These are phyloP conservation scores for Nannizziopsis barbatae DNA, from an alignment of 2,329 filamentous ascomycete genomes.

Conservation along the genomic window DNA sequence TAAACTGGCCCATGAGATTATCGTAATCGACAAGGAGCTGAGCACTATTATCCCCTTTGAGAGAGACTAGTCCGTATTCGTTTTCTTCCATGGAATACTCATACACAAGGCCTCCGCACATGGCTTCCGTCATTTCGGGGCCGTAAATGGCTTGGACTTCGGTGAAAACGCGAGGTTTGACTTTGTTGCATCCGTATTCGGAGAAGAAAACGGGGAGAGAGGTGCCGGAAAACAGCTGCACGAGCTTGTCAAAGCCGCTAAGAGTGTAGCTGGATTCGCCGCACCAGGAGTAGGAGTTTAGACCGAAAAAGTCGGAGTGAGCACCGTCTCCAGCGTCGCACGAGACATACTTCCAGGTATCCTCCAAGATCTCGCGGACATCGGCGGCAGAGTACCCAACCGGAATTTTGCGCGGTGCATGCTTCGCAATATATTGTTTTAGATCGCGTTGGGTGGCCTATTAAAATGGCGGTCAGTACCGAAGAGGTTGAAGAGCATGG, in stretches of 20 bases:
- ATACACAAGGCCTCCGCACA: constrained; percentile 48
- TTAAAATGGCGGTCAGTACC: constrained; percentile 24
- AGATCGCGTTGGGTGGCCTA: constrained; percentile 54
- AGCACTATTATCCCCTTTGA: constrained; percentile 44
- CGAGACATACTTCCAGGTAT: constrained; percentile 51
- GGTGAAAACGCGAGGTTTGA: constrained; percentile 46
- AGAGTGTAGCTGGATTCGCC: constrained; percentile 46
- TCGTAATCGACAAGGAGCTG: constrained; percentile 55
- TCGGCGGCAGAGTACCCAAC: constrained; percentile 60
- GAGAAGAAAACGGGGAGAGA: constrained; percentile 55
- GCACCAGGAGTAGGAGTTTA: constrained; percentile 61
- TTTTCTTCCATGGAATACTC: constrained; percentile 41
- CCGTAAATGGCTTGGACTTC: constrained; percentile 53
- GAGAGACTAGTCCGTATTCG: constrained; percentile 47
- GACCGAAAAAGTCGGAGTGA: constrained; percentile 52
- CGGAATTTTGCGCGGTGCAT: constrained; percentile 48
- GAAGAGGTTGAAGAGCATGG: constrained; percentile 7
- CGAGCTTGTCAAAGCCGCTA: constrained; percentile 47
- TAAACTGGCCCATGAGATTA: constrained; percentile 64
- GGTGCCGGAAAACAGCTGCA: constrained; percentile 47
- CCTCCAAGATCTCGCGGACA: constrained; percentile 48
- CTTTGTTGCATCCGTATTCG: constrained; percentile 55
- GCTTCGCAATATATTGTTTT: constrained; percentile 55
- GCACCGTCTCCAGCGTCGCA: constrained; percentile 43
- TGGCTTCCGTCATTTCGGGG: constrained; percentile 45